Evolutionary conservation across 2,329 filamentous ascomycete genomes (phyloP), one percentile per base, ranked within the genome.

Genomic region (Trichoderma koningii): DNA sequence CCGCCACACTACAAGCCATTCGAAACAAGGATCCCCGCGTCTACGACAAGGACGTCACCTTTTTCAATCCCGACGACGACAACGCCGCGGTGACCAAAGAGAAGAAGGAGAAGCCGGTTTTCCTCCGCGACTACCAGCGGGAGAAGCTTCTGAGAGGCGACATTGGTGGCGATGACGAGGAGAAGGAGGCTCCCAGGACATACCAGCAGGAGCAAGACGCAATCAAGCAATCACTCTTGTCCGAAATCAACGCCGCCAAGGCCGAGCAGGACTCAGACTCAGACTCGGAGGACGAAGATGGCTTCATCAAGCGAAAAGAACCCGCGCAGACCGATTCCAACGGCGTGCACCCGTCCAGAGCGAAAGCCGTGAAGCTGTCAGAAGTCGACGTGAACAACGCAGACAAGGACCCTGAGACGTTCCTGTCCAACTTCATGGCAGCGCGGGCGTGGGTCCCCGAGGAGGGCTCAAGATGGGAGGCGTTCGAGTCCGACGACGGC

Each of bases 381-480:
- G 82, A 91, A 63, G 72, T 85, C 14, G 89, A 95, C 71, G 81
- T 97, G 50, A 82, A 87, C 55, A 85, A 86, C 66, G 93, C 95
- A 44, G 91, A 97, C 72, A 90, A 92, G 75, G 89, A 99, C 74
- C 95, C 94, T 0, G 94, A 98, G 73, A 89, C 86, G 0, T 99
- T 92, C 75, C 81, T 99, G n/a, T 94, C 92, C 63, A 97, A 97
- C 76, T 99, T 97, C 79, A 87, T 99, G 85, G 86, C 90, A n/a
- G 85, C 93, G 7, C 88, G 93, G 66, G 94, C 93, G 17, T 99
- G 95, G 95, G 85, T 94, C 7, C 87, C 90, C 0, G 84, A 85
- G 10, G 86, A 85, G 60, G 83, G 82, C 48, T 82, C 85, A 23
- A 84, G 85, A 48, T 93, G 91, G 77, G 83, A 93, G 71, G 91